phyloP scores from a whole-genome alignment of 1,139 yeast genomes.

The Yamadazyma membranifaciens region DNA sequence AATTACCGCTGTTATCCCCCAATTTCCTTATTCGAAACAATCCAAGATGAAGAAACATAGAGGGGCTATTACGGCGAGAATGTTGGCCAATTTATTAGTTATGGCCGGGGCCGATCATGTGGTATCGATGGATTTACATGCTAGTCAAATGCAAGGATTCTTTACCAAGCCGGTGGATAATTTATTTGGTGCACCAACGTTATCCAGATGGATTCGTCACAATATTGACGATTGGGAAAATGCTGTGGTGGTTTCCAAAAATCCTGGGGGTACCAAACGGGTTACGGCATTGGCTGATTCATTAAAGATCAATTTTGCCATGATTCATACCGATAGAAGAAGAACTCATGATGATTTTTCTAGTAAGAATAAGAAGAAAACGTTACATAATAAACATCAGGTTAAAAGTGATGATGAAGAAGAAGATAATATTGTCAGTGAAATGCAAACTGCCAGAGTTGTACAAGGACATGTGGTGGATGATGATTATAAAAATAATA shows the following conservation, averaged over 20 bases:
- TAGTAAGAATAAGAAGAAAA: constrained; percentile 34
- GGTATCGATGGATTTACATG: constrained; percentile 96
- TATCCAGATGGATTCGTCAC: constrained; percentile 94
- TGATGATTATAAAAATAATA: constrained; percentile 53
- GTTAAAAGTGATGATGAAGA: constrained; percentile 35
- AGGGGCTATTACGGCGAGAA: constrained; percentile 98
- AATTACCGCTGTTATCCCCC: constrained; percentile 96
- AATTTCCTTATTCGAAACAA: constrained; percentile 96
- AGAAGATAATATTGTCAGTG: constrained; percentile 72
- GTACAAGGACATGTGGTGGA: constrained; percentile 97
- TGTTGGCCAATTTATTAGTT: constrained; percentile 90
- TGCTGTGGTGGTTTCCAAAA: constrained; percentile 88
- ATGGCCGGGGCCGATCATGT: constrained; percentile 99
- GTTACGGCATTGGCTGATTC: constrained; percentile 97
- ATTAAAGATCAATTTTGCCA: constrained; percentile 92
- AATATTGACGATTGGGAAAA: constrained; percentile 79
- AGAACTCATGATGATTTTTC: constrained; percentile 73
- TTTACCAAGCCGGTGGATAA: constrained; percentile 97
- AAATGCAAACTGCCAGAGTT: constrained; percentile 92
- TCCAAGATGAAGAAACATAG: constrained; percentile 97
- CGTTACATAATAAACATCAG: constrained; percentile 25
- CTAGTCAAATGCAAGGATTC: constrained; percentile 99
- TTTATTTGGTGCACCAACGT: constrained; percentile 92
- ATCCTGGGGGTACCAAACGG: constrained; percentile 98
- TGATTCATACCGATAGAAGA: constrained; percentile 98